Base-by-base conservation (phyloP, 805 yeast species). In the Lachancea sp. region DNA sequence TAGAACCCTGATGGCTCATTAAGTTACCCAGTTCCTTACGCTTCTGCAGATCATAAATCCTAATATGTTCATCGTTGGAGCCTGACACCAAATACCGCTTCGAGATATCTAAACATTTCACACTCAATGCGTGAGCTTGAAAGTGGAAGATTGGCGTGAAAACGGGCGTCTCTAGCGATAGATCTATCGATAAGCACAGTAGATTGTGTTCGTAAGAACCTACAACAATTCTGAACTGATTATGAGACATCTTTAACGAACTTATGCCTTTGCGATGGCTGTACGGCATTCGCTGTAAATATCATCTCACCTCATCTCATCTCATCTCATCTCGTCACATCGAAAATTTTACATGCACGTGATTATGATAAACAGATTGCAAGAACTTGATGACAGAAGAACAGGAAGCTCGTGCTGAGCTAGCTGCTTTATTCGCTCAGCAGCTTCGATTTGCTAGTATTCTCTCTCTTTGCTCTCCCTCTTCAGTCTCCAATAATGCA, bases 141-240 rank as follows among this genome's bases (percentile, higher is more conserved):
- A 92, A 90, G 61, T 92, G 97, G 69, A 92, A 92, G 31, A 92
- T 80, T 2, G 97, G 96, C 34, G 87, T 88, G 66, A 92, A 92
- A 8, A 85, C 70, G 1, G 88, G 80, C 7, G 72, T 68, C 39
- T 48, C 29, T 21, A 42, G 36, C 2, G 78, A 74, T 19, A 86
- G 52, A n/a, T 80, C 72, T 32, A 86, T 66, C 1, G 96, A 85
- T 12, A 88, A 70, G 68, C 97, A 88, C 29, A 89, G 66, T 34
- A 92, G 64, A 47, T 88, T 86, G 65, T 92, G 98, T 65, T 92
- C 98, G 55, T 92, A 92, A 0, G 97, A 88, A 19, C 98, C 98
- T 9, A 86, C 95, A 52, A 90, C 74, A 18, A 92, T 78, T 58
- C 98, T 72, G 50, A 90, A 83, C 52, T 70, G 73, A 39, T 59